Evolutionary conservation across 306 rosid species (phyloP).

Genomic region (Ochetophila trinervis): DNA sequence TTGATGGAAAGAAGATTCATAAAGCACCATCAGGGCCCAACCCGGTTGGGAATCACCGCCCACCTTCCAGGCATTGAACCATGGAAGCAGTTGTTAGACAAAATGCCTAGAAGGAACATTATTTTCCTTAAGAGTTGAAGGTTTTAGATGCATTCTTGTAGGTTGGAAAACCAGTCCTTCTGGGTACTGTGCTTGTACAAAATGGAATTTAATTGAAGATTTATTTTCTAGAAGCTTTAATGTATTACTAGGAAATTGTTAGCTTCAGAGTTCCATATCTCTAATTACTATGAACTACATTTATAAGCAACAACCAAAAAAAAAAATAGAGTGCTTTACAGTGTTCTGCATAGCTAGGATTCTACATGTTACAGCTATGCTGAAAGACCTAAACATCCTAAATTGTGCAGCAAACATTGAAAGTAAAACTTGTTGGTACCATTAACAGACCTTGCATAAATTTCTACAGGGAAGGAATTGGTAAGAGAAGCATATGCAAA

Average conservation of each 20-base stretch:
- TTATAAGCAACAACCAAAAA: too few relatives aligned
- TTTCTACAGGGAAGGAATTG: too few relatives aligned
- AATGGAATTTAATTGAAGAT: conserved; percentile 34
- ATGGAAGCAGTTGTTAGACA: conserved; percentile 22
- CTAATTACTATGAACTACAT: not conserved
- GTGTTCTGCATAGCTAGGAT: not conserved
- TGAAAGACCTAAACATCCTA: not conserved
- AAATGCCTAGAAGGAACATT: conserved; percentile 24
- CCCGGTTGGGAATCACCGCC: conserved; percentile 75
- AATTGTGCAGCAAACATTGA: too few relatives aligned
- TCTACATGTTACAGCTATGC: not conserved
- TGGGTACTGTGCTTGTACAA: conserved; percentile 41
- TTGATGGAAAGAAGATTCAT: conserved; percentile 39
- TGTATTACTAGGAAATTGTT: conserved; percentile 4
- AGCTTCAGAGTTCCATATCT: conserved; percentile 1
- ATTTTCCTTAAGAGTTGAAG: conserved; percentile 5
- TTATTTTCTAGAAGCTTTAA: conserved; percentile 20
- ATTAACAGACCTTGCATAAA: too few relatives aligned
- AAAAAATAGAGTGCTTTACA: conserved; percentile 1
- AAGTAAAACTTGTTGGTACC: too few relatives aligned
- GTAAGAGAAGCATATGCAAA: too few relatives aligned
- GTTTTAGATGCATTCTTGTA: conserved; percentile 27
- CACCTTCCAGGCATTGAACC: conserved; percentile 50
- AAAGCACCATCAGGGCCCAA: conserved; percentile 76
- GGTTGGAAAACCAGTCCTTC: conserved; percentile 21